Evolutionary conservation across 148 eudicot genomes (phyloP).

Genomic region (Selenicereus undatus): DNA sequence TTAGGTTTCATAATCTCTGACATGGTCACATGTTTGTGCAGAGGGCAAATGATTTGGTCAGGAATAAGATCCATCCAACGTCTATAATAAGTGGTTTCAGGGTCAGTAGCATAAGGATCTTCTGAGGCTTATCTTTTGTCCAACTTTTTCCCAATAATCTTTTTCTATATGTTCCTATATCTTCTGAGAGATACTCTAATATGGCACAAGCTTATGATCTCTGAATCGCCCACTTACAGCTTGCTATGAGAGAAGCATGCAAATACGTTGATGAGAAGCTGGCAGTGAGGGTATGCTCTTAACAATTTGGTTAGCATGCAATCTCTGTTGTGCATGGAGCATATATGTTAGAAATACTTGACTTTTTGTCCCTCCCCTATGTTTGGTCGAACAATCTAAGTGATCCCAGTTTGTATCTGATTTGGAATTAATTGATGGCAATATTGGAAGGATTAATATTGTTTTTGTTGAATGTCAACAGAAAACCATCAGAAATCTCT

Average conservation of each 20-base stretch:
- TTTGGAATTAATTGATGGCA: background rate
- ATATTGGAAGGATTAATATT: background rate
- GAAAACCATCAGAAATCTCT: background rate
- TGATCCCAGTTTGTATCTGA: background rate
- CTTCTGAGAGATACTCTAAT: background rate
- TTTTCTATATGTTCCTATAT: background rate
- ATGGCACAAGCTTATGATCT: background rate
- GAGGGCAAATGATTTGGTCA: conserved; percentile 93
- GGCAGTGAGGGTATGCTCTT: conserved; percentile 65
- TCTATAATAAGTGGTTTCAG: conserved; percentile 91
- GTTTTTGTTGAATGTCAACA: background rate
- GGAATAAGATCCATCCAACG: conserved; percentile 92
- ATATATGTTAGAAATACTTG: background rate
- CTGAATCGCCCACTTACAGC: conserved; percentile 44
- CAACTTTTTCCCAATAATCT: background rate
- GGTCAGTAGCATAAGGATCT: conserved; percentile 36
- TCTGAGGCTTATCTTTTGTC: background rate
- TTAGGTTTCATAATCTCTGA: background rate
- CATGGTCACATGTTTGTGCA: conserved; percentile 31
- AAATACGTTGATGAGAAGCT: conserved; percentile 95
- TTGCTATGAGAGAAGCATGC: conserved; percentile 99
- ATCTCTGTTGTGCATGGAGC: background rate
- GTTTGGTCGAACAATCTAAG: background rate
- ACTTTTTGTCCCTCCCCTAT: background rate
- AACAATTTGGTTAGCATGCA: background rate